Base-by-base conservation (phyloP, 1,139 yeast species). In the Scheffersomyces quercinus region DNA sequence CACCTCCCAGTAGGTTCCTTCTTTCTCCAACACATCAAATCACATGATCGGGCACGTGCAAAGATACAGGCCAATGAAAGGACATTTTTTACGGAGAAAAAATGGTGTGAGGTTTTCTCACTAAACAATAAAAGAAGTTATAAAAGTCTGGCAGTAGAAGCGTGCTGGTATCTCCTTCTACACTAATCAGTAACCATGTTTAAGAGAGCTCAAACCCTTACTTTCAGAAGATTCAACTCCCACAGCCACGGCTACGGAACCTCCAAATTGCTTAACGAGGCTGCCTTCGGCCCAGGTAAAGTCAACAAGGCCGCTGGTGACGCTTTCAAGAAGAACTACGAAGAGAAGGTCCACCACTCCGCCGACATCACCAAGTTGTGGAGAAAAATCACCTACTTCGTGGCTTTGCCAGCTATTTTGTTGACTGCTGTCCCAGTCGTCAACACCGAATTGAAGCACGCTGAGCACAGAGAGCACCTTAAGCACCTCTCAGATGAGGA, bases 391-490 rank as follows among this genome's bases (percentile, higher is more conserved):
- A 81, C 96, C 42, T 74, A 81, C 65, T 77, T 81, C 48, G 82
- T 89, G 50, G 96, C 96, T 43, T 68, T 85, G 45, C 99, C 98
- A 58, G 88, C 88, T 46, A 81, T 90, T 54, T 67, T 80, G 43
- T 77, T 81, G 60, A 79, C 95, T 52, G 87, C 95, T 40, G 77
- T 85, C 62, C 90, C 90, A 71, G 88, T 95, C 44, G 82, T 79
- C 70, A 81, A 79, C 59, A 77, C 86, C 63, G 99, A 93, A 76
- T 69, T 77, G 62, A 88, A 86, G 67, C 98, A 90, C 65, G 93
- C 93, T 54, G 80, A 85, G 60, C 98, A 91, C 79, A 82, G 96
- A 73, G 80, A 79, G 65, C 97, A 91, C 73, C 70, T 79, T 60
- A 77, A 76, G 55, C 88, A 87, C 61, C 75, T 88, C 49, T 64